Conservation (phyloP, 2,329 filamentous ascomycete species). For the Arthrobotrys conoides region DNA sequence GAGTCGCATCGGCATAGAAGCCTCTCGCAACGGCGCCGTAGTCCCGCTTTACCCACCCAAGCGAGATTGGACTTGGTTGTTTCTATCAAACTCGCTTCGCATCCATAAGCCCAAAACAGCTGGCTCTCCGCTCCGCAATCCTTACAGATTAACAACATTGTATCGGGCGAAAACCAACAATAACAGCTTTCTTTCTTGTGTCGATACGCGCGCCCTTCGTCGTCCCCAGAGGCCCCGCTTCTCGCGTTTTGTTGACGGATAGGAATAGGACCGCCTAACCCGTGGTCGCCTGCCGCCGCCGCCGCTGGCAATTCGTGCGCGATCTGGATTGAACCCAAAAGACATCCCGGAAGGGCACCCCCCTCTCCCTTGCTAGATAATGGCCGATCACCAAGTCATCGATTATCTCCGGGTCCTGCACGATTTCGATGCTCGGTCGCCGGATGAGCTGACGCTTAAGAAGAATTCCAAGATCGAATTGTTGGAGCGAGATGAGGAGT, state of each 20-base stretch:
- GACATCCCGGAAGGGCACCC: constrained; percentile 50
- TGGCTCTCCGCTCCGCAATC: constrained; percentile 59
- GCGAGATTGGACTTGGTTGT: constrained; percentile 57
- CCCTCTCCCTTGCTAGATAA: constrained; percentile 52
- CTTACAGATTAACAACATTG: constrained; percentile 57
- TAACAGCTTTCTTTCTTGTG: constrained; percentile 49
- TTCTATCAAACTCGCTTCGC: constrained; percentile 57
- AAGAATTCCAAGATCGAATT: constrained; percentile 89
- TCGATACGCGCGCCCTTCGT: constrained; percentile 59
- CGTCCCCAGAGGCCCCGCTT: constrained; percentile 31
- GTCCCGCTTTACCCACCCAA: constrained; percentile 58
- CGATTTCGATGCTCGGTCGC: constrained; percentile 90
- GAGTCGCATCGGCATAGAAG: constrained; percentile 36
- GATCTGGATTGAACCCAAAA: constrained; percentile 51
- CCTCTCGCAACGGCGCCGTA: constrained; percentile 39
- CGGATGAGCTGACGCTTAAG: constrained; percentile 88
- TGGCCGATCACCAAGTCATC: constrained; percentile 54
- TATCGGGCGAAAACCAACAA: constrained; percentile 55
- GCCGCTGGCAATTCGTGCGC: constrained; percentile 56
- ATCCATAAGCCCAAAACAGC: constrained; percentile 59
- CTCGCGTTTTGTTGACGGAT: constrained; percentile 51
- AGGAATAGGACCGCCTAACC: constrained; percentile 38
- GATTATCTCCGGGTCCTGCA: constrained; percentile 67
- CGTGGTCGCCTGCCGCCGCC: constrained; percentile 42
- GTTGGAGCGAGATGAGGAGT: constrained; percentile 88